Base-by-base conservation (phyloP, 805 yeast species). In the Zygoascus biomembranicola region DNA sequence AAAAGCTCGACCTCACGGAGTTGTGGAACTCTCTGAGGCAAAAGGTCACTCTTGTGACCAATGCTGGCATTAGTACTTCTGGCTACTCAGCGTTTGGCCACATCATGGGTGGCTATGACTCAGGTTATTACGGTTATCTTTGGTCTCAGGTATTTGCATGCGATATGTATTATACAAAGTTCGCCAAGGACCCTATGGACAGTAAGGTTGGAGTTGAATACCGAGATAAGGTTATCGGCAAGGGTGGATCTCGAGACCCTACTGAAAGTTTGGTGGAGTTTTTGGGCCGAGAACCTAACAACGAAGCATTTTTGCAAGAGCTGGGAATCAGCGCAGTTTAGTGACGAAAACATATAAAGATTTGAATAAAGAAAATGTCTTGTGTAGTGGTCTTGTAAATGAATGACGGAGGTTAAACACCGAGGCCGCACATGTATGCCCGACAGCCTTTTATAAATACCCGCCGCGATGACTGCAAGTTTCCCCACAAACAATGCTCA, bases 121-220 rank as follows among this genome's bases (percentile, higher is more conserved):
- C 90, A 10, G 90, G 90, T 2, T 88, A 88, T 69, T 88, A 88
- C 62, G 95, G 95, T 1, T 88, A 88, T 67, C 69, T 87, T 71
- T 88, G 89, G 83, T 85, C 95, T 1, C 83, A 82, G 63, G 95
- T 87, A 14, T 88, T 83, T 73, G 94, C 95, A 1, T 79, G 87
- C 6, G 96, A 88, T 67, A 85, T 88, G 65, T 88, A 78, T 71
- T 81, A 85, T 66, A 70, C 87, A 4, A 77, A 79, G 63, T 88
- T 88, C 74, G 78, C 79, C 54, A 61, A 70, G 1, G 80, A 85
- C 66, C 94, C 95, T 45, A 75, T 85, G 77, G 78, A 81, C 63
- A 72, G 79, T 19, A 65, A 66, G 16, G 74, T 70, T 50, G 96
- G 96, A 50, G 68, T 78, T 31, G 72, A 76, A 56, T 88, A 88